Conservation (phyloP, 306 rosid species). For the Pyrus bretschneideri region DNA sequence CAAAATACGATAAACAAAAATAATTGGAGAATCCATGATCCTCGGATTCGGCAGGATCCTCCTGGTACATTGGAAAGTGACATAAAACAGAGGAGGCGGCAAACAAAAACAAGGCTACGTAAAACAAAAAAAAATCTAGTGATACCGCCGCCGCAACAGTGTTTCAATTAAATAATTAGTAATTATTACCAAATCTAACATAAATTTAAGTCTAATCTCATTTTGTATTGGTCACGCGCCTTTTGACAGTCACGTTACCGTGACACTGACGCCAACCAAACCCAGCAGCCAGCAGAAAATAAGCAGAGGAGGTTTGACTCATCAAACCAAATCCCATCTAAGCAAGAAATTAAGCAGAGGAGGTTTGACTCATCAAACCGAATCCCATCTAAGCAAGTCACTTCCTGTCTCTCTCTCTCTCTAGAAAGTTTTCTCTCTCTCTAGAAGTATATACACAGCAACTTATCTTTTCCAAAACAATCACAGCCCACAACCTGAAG, state of each 20-base stretch:
- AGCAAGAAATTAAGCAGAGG: not conserved
- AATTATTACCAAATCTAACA: no score
- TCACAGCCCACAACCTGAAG: not conserved
- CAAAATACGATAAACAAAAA: accelerated
- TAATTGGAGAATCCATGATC: accelerated
- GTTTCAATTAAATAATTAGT: no score
- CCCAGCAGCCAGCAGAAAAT: conserved; percentile 2
- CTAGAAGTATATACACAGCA: not conserved
- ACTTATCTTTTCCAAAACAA: not conserved
- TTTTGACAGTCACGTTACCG: not conserved
- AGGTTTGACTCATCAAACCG: not conserved
- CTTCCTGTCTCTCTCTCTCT: not conserved
- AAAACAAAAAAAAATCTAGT: no score
- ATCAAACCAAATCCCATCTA: not conserved
- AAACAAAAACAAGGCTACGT: no score
- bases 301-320: not conserved
- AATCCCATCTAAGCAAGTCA: not conserved
- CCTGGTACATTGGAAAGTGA: no score
- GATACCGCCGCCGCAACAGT: no score
- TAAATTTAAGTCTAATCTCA: no score
- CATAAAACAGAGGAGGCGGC: no score
- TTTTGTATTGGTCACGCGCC: not conserved
- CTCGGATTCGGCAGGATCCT: no score
- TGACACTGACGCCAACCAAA: not conserved
- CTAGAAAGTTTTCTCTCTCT: not conserved